Percentiles rank a stretch among this genome's conserved stretches.
These are phyloP conservation scores for Begonia masoniana DNA, from an alignment of 306 rosid species.

Conservation along the genomic window DNA sequence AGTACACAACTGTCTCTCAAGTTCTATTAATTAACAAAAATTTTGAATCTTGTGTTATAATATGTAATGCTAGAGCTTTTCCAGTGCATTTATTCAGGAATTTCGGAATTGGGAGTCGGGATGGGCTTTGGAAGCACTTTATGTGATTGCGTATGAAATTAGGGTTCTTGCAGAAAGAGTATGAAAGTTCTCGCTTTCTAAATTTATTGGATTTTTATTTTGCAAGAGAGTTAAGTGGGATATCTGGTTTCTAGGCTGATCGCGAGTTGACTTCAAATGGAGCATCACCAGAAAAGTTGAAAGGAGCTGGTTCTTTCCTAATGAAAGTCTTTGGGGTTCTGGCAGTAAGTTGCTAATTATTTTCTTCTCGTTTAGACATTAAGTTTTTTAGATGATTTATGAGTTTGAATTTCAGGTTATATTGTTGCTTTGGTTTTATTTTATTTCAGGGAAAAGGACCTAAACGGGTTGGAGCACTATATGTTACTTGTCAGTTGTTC, in stretches of 20 bases:
- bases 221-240: slow-evolving; percentile 5
- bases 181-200: neutral
- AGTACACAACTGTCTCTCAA: slow-evolving; percentile 17
- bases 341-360: slow-evolving; percentile 48
- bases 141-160: slow-evolving; percentile 61
- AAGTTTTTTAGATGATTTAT: neutral
- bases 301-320: slow-evolving; percentile 91
- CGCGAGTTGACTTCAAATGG: slow-evolving; percentile 64
- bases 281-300: slow-evolving; percentile 81
- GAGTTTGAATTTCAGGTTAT: neutral
- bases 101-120: slow-evolving; percentile 94
- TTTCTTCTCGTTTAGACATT: neutral
- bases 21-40: neutral
- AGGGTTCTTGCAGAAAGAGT: slow-evolving; percentile 97
- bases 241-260: slow-evolving; percentile 44
- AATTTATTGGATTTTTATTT: neutral
- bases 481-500: slow-evolving; percentile 90
- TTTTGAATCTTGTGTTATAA: neutral
- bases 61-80: slow-evolving; percentile 10
- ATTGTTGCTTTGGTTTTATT: neutral
- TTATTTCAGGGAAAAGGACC: slow-evolving; percentile 74
- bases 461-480: slow-evolving; percentile 89
- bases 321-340: slow-evolving; percentile 96
- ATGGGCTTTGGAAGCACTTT: slow-evolving; percentile 84
- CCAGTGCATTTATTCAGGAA: slow-evolving; percentile 92